Evolutionary conservation across 805 yeast genomes (phyloP), one percentile per base, ranked within the genome.

Genomic region (Pichia rugopelliculosa): DNA sequence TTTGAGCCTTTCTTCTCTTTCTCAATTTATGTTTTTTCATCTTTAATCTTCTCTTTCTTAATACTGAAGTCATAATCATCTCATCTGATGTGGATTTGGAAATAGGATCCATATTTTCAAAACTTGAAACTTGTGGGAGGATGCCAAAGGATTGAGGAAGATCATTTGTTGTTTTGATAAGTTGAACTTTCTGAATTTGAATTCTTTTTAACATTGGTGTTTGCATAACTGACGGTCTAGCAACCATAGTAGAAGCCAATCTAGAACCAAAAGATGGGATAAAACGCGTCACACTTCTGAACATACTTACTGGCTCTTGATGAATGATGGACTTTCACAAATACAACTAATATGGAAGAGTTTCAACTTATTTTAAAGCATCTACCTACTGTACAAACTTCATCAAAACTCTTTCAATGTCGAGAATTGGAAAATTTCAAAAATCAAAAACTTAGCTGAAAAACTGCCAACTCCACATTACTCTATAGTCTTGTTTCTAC

Each of bases 1-100:
- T 78, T 68, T 90, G 95, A 41, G 82, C 87, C 79, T 82, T 89
- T 79, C 97, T 85, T 78, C 98, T 86, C 83, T 93, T 93, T 73
- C 93, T 85, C 66, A 88, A 76, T 74, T 93, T 93, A 70, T 93
- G 99, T 65, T 90, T 87, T 79, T 91, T 93, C 97, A 93, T 93
- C 76, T 89, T 91, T 66, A 87, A 80, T 69, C 87, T 79, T 72
- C 99, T 82, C 64, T 86, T 86, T 66, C 93, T 77, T 66, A 82
- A 69, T 33, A 86, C 95, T 12, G 89, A 82, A 58, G 85, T 88
- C 57, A 77, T 61, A 52, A 71, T 59, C 58, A 79, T 44, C n/a
- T 48, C 50, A 17, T 43, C 36, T 41, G 53, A 55, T 13, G 33
- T 46, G 18, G 52, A 39, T 30, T 47, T 47, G 13, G 33, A 18